Evolutionary conservation across 495 filamentous ascomycete genomes (phyloP).

Genomic region (Lasiosphaeriaceae sp.): DNA sequence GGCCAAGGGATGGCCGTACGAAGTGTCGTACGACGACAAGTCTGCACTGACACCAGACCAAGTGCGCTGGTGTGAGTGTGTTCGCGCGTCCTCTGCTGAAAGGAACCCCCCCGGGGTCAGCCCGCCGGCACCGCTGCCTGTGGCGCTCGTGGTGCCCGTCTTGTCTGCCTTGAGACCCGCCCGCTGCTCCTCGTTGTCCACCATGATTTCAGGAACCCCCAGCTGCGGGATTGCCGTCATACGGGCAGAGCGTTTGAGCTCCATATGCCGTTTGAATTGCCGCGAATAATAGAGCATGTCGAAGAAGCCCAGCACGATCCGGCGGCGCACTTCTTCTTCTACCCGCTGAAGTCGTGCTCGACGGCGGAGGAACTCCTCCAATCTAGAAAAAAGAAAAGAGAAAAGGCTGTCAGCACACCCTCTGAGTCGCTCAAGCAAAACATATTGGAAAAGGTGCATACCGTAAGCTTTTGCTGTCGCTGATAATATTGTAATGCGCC

Average conservation of each 20-base stretch:
- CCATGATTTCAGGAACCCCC: slow-evolving; percentile 83
- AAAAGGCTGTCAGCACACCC: slow-evolving; percentile 15
- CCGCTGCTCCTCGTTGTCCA: slow-evolving; percentile 59
- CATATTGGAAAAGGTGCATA: slow-evolving; percentile 28
- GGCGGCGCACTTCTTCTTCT: slow-evolving; percentile 89
- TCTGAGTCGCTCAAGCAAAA: too few species aligned
- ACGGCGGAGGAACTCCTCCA: slow-evolving; percentile 93
- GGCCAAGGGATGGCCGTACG: slow-evolving; percentile 41
- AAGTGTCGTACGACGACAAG: slow-evolving; percentile 39
- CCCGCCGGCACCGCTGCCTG: slow-evolving; percentile 5
- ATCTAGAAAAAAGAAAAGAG: slow-evolving; percentile 47
- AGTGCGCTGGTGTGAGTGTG: slow-evolving; percentile 34
- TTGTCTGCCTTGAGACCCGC: slow-evolving; percentile 9
- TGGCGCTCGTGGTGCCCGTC: slow-evolving; percentile 14
- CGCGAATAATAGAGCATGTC: slow-evolving; percentile 88
- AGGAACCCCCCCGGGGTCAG: slow-evolving; percentile 19
- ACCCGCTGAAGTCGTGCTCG: slow-evolving; percentile 88
- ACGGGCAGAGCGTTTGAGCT: slow-evolving; percentile 63
- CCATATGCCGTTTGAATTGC: slow-evolving; percentile 67
- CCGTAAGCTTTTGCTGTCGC: slow-evolving; percentile 90
- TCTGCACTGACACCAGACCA: slow-evolving; percentile 38
- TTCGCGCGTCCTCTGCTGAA: slow-evolving; percentile 26
- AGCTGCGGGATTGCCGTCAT: slow-evolving; percentile 77
- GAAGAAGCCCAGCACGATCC: slow-evolving; percentile 91
- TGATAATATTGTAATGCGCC: slow-evolving; percentile 98